These are phyloP conservation scores for Sarocladium kiliense DNA, from an alignment of 2,329 filamentous ascomycete species.

Conservation along the genomic window DNA sequence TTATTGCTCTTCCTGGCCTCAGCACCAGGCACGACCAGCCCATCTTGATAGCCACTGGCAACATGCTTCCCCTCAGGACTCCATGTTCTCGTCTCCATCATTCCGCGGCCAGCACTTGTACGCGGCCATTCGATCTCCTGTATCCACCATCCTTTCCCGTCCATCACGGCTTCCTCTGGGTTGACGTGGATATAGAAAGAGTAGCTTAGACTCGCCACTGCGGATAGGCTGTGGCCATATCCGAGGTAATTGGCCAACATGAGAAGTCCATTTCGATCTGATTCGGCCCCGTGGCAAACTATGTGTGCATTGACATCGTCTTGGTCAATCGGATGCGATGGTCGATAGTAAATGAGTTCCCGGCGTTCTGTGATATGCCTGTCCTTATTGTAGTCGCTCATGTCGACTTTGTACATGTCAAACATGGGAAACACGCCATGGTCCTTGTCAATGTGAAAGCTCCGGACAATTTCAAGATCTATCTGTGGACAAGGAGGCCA, in stretches of 20 bases:
- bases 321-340: constrained; percentile 35
- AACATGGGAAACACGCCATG: constrained; percentile 43
- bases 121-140: constrained; percentile 47
- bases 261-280: constrained; percentile 49
- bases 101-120: constrained; percentile 38
- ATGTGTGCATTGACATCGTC: constrained; percentile 40
- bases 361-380: constrained; percentile 38
- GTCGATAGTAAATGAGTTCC: constrained; percentile 45
- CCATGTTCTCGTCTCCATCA: constrained; percentile 48
- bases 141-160: constrained; percentile 45
- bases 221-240: constrained; percentile 35
- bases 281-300: constrained; percentile 43
- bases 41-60: constrained; percentile 51
- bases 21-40: constrained; percentile 29
- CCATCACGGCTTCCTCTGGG: constrained; percentile 41
- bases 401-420: constrained; percentile 51
- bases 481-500: constrained; percentile 42
- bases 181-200: constrained; percentile 49
- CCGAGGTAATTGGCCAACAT: constrained; percentile 46
- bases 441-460: constrained; percentile 28
- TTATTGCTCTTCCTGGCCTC: constrained; percentile 14
- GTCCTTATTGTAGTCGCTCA: constrained; percentile 37
- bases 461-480: constrained; percentile 37
- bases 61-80: constrained; percentile 48
- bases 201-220: constrained; percentile 43